Percentiles rank a stretch among this genome's conserved stretches.
These are phyloP conservation scores for Actinidia polygama DNA, from an alignment of 179 eudicot genomes.

Conservation along the genomic window DNA sequence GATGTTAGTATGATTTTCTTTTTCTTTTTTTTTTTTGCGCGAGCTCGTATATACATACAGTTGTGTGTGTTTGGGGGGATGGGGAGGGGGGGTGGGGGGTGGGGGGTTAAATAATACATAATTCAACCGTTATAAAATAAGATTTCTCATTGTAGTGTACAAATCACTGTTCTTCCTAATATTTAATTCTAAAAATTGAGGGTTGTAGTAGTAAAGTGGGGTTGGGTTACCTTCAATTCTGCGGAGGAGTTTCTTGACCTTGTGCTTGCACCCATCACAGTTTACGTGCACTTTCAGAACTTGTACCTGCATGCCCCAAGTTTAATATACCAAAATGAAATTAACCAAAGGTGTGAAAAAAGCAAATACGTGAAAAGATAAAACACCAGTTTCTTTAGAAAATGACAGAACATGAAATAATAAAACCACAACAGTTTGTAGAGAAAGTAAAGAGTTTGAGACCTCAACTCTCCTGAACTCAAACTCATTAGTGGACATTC, in stretches of 20 bases:
- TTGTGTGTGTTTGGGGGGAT: no score
- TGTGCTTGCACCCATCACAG: conserved; percentile 37
- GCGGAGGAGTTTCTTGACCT: conserved; percentile 37
- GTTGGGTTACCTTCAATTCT: conserved; percentile 47
- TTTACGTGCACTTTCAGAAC: conserved; percentile 48
- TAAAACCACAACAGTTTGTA: not conserved
- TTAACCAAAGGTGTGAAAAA: not conserved
- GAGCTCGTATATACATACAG: no score
- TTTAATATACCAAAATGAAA: not conserved
- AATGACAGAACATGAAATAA: not conserved
- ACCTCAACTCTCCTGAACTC: conserved; percentile 28
- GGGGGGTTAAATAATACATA: no score
- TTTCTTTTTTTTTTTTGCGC: no score
- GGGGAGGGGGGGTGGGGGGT: no score
- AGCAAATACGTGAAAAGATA: not conserved
- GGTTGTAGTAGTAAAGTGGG: no score
- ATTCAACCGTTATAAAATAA: no score
- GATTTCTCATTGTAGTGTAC: no score
- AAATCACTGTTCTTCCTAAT: no score
- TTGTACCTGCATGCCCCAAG: conserved; percentile 35
- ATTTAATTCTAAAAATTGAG: no score
- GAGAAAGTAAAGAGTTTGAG: not conserved
- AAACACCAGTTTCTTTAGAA: not conserved
- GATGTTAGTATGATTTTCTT: no score
- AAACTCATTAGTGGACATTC: conserved; percentile 30